Base-by-base conservation (phyloP, 2,329 filamentous ascomycete genomes). In the Aspergillus sp. region DNA sequence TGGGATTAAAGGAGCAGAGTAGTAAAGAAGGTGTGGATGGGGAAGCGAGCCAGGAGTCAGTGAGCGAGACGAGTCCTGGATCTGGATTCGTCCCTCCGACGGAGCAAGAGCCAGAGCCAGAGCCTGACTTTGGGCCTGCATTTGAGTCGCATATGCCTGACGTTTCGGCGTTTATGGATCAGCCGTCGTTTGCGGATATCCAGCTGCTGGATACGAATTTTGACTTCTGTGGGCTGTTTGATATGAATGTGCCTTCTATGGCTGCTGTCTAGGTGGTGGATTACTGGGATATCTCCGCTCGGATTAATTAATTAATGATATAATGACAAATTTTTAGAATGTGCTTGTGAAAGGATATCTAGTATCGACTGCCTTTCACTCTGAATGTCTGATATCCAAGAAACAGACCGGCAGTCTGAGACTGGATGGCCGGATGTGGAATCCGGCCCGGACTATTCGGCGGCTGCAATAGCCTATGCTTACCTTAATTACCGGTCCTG, bases 141-240 rank as follows among this genome's bases (percentile, higher is more conserved):
- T 19, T 21, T 7, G 48, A 17, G 19, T 3, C 21, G 5, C 11
- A 40, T 2, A 21, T 49, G 23, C 35, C 33, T 6, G 39, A 48
- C 12, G 27, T 50, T 6, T 37, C 35, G 35, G n/a, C 9, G n/a
- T 41, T 37, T 14, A 11, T 56, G 17, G 40, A 45, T 6, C 39
- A 31, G 39, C 35, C 47, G 14, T 14, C 24, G 6, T 19, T 56
- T 5, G 27, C 41, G 3, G 53, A 51, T 17, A 35, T 56, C 7
- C 53, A 56, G 39, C 46, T 56, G 17, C 27, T 56, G 11, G 53
- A 45, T 11, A n/a, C 46, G 31, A 50, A 12, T 6, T 56, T 56
- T 39, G 53, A 56, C 21, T 56, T 56, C 11, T 56, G 53, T 24
- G 53, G 53, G 17, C 31, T 56, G 46, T 56, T 56, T 21, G 53